phyloP scores from a whole-genome alignment of 2,329 filamentous ascomycete genomes.

The Sporothrix brunneoviolacea region DNA sequence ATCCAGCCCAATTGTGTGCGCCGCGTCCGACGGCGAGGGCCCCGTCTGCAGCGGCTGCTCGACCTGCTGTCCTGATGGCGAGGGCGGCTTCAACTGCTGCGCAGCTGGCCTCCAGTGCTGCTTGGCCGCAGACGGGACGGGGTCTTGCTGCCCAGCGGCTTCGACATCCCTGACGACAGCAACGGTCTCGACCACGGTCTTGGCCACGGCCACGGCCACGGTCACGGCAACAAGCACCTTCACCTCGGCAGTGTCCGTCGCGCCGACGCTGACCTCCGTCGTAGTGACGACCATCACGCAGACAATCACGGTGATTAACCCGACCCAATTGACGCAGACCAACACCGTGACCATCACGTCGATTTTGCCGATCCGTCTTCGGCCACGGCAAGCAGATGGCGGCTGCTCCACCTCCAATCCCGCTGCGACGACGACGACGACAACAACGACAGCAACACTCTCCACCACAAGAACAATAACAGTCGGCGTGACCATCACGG shows the following conservation, averaged over 20 bases:
- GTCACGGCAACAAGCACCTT: constrained; percentile 20
- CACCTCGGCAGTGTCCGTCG: background rate
- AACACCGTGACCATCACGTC: constrained; percentile 18
- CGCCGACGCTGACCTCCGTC: constrained; percentile 13
- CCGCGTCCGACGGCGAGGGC: constrained; percentile 9
- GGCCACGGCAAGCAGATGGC: too few relatives aligned
- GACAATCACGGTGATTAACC: constrained; percentile 23
- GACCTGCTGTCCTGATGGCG: constrained; percentile 14
- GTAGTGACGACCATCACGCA: constrained; percentile 19
- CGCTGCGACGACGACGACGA: too few relatives aligned
- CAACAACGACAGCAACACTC: constrained; percentile 2
- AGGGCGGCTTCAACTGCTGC: constrained; percentile 11
- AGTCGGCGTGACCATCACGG: constrained; percentile 13
- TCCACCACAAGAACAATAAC: constrained; percentile 18
- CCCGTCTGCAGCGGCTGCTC: constrained; percentile 13
- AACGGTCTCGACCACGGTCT: constrained; percentile 11
- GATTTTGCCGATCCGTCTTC: too few relatives aligned
- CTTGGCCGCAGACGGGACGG: background rate
- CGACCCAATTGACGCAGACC: constrained; percentile 21
- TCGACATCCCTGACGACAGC: background rate
- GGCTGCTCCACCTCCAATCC: too few relatives aligned
- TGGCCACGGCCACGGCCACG: constrained; percentile 17
- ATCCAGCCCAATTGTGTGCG: constrained; percentile 2
- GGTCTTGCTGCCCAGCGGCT: constrained; percentile 2
- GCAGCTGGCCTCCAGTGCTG: constrained; percentile 8